Evolutionary conservation across 176 grass and related monocot species (phyloP).

Genomic region (Olyra latifolia): DNA sequence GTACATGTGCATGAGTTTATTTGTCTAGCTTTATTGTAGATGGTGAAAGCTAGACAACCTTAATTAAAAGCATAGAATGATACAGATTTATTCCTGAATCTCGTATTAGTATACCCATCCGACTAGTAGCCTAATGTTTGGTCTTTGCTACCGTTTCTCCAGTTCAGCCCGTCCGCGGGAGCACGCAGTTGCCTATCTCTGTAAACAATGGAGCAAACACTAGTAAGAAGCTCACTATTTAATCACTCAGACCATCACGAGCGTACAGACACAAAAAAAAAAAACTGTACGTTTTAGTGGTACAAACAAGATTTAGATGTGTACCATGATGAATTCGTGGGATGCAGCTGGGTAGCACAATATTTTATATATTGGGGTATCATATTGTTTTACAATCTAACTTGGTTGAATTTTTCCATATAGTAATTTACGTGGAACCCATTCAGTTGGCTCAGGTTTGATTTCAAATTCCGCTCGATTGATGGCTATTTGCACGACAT

Average conservation of each 20-base stretch:
- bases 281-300: background rate
- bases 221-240: background rate
- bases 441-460: too few relatives aligned
- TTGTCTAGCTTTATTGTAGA: background rate
- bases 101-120: background rate
- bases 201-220: background rate
- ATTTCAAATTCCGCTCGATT: too few relatives aligned
- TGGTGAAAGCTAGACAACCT: background rate
- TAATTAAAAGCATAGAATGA: background rate
- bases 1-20: background rate
- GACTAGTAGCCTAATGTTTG: background rate
- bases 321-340: background rate
- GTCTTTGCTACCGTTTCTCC: background rate
- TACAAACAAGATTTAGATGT: background rate
- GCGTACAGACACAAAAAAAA: too few relatives aligned
- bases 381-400: too few relatives aligned
- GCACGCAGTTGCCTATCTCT: slow-evolving; percentile 49
- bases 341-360: too few relatives aligned
- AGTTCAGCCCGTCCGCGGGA: slow-evolving; percentile 19
- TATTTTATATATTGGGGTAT: background rate
- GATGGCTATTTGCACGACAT: too few relatives aligned
- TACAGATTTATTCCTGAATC: background rate
- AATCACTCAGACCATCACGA: background rate
- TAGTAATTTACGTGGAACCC: too few relatives aligned
- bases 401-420: background rate